Evolutionary conservation across 2,329 filamentous ascomycete species (phyloP).

Genomic region (Arachnomyces sp.): DNA sequence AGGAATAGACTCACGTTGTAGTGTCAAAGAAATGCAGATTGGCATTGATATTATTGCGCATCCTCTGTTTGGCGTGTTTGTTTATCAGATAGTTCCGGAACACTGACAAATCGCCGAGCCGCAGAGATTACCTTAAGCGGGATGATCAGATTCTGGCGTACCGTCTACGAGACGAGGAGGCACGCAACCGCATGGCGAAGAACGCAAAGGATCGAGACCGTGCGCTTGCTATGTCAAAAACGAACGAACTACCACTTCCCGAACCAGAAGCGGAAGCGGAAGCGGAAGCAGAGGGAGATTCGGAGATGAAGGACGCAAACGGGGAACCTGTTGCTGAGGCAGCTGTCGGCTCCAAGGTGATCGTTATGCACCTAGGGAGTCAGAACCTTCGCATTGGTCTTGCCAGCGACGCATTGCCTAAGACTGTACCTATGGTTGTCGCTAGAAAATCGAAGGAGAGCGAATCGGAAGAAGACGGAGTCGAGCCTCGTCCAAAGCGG

Average conservation of each 20-base stretch:
- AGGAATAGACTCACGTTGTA: too few species aligned
- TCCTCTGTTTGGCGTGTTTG: constrained; percentile 1
- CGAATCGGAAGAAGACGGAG: constrained; percentile 75
- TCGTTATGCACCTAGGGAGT: constrained; percentile 91
- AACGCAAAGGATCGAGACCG: constrained; percentile 82
- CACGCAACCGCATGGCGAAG: constrained; percentile 73
- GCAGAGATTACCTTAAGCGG: constrained; percentile 91
- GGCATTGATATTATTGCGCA: not conserved
- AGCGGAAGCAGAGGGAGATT: constrained; percentile 37
- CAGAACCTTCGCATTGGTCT: constrained; percentile 92
- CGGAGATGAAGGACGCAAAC: constrained; percentile 51
- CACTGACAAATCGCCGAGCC: constrained; percentile 1
- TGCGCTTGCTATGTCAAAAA: constrained; percentile 66
- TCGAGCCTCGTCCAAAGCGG: constrained; percentile 66
- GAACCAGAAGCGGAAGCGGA: constrained; percentile 33
- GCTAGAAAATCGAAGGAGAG: constrained; percentile 69
- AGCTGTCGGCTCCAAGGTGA: constrained; percentile 75
- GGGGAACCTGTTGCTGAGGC: constrained; percentile 52
- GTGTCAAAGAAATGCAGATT: not conserved
- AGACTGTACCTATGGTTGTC: constrained; percentile 87
- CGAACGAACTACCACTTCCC: constrained; percentile 57
- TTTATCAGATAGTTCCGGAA: constrained; percentile 11
- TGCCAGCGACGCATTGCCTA: constrained; percentile 90
- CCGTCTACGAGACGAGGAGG: constrained; percentile 80
- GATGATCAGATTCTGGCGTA: constrained; percentile 92